These are phyloP conservation scores for Euphrasia arctica DNA, from an alignment of 305 asterid genomes.

Conservation along the genomic window DNA sequence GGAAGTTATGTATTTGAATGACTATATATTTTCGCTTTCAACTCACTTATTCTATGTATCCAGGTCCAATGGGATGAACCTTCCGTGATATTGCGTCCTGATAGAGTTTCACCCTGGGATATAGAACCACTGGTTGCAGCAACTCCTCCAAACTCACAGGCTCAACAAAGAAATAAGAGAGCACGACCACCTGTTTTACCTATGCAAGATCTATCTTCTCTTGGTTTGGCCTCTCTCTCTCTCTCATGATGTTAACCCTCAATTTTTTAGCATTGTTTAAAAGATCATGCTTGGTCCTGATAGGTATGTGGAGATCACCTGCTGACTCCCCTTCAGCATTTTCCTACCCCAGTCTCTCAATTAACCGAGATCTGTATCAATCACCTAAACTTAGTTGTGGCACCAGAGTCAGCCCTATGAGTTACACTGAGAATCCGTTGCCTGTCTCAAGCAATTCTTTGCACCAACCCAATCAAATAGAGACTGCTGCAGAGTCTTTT, in stretches of 20 bases:
- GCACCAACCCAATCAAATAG: conserved; percentile 54
- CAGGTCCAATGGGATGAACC: conserved; percentile 98
- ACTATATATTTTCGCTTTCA: conserved; percentile 3
- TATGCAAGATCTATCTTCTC: conserved; percentile 49
- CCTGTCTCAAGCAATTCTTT: conserved; percentile 43
- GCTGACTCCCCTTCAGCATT: conserved; percentile 55
- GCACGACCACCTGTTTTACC: conserved; percentile 54
- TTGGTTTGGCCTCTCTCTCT: conserved; percentile 41
- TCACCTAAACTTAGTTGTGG: conserved; percentile 55
- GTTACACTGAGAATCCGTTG: conserved; percentile 41
- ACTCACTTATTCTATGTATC: conserved; percentile 19
- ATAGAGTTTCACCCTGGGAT: conserved; percentile 78
- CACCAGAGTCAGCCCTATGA: conserved; percentile 37
- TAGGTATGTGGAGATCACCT: conserved; percentile 74
- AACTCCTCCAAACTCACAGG: conserved; percentile 47
- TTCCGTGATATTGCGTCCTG: conserved; percentile 74
- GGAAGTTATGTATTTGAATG: conserved; percentile 23
- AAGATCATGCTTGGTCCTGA: conserved; percentile 9
- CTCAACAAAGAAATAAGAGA: conserved; percentile 74
- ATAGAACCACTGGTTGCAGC: conserved; percentile 59
- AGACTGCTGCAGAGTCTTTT: conserved; percentile 50
- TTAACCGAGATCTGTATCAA: conserved; percentile 41
- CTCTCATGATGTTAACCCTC: conserved; percentile 13
- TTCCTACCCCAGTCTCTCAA: conserved; percentile 46
- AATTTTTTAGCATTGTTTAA: conserved; percentile 6